These are phyloP conservation scores for Penicillium thymicola DNA, from an alignment of 2,329 filamentous ascomycete genomes.

Conservation along the genomic window DNA sequence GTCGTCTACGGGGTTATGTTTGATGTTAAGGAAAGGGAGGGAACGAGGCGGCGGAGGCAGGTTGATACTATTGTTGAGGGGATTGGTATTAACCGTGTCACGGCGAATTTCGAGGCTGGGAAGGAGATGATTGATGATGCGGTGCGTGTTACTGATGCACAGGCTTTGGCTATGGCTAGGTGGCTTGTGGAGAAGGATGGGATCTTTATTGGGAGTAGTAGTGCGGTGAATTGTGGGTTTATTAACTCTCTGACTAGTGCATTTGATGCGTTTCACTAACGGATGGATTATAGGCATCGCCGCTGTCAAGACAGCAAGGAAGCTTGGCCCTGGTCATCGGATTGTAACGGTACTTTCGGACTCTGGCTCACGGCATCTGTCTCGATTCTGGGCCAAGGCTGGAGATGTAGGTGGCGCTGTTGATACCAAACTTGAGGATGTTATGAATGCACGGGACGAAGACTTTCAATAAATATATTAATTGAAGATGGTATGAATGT, in stretches of 20 bases:
- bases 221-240: slow-evolving; percentile 81
- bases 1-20: slow-evolving; percentile 96
- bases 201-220: slow-evolving; percentile 90
- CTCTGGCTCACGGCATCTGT: slow-evolving; percentile 51
- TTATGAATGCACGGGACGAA: slow-evolving; percentile 41
- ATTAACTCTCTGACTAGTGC: neutral
- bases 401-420: slow-evolving; percentile 46
- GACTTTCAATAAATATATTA: slow-evolving; percentile 24
- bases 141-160: slow-evolving; percentile 79
- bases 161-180: slow-evolving; percentile 89
- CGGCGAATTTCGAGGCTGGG: slow-evolving; percentile 85
- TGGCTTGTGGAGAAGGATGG: slow-evolving; percentile 96
- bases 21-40: slow-evolving; percentile 80
- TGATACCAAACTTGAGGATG: slow-evolving; percentile 46
- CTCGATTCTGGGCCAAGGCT: slow-evolving; percentile 50
- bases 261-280: slow-evolving; percentile 15
- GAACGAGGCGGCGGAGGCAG: slow-evolving; percentile 81
- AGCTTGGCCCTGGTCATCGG: slow-evolving; percentile 47
- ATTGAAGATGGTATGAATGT: neutral
- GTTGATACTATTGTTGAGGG: slow-evolving; percentile 96
- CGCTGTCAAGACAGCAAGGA: slow-evolving; percentile 46
- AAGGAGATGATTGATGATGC: slow-evolving; percentile 86
- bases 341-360: slow-evolving; percentile 51
- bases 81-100: slow-evolving; percentile 92
- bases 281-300: slow-evolving; percentile 41